A percentile compares a stretch with the other conserved stretches of the same genome.
Conservation (phyloP, 2,329 filamentous ascomycete species). For the Fusarium heterosporum region DNA sequence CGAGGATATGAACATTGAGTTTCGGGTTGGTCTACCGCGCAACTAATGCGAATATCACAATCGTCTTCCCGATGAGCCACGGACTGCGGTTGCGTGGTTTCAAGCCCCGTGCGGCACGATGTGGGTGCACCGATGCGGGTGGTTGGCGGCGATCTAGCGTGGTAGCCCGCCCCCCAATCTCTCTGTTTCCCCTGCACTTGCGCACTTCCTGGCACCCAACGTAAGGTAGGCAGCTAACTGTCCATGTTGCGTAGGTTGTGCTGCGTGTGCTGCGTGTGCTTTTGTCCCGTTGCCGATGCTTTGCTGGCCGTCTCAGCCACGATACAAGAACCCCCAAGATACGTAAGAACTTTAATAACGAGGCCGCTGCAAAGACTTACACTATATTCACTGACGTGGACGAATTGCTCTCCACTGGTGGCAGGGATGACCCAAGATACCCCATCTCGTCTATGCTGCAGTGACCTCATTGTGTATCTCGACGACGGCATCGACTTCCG, state of each 20-base stretch:
- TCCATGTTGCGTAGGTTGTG: too few species aligned
- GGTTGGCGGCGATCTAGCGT: slow-evolving; percentile 43
- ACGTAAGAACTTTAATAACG: slow-evolving; percentile 23
- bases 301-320: background rate
- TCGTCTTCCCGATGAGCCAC: background rate
- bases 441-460: slow-evolving; percentile 20
- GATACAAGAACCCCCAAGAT: slow-evolving; percentile 1
- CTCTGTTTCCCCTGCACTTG: slow-evolving; percentile 21
- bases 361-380: slow-evolving; percentile 26
- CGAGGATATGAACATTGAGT: slow-evolving; percentile 22
- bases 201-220: too few species aligned
- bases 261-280: background rate
- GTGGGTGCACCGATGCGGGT: slow-evolving; percentile 27
- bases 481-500: slow-evolving; percentile 22
- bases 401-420: slow-evolving; percentile 16
- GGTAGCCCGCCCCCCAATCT: slow-evolving; percentile 28
- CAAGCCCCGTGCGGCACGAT: slow-evolving; percentile 26
- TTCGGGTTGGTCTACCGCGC: slow-evolving; percentile 12
- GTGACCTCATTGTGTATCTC: slow-evolving; percentile 40
- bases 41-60: slow-evolving; percentile 16
- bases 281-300: background rate
- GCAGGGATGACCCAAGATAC: slow-evolving; percentile 24
- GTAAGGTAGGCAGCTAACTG: too few species aligned
- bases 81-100: slow-evolving; percentile 1
- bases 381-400: slow-evolving; percentile 29